Percentiles rank a stretch among this genome's conserved stretches.
Conservation (phyloP, 2,329 filamentous ascomycete species). For the Setomelanomma holmii region DNA sequence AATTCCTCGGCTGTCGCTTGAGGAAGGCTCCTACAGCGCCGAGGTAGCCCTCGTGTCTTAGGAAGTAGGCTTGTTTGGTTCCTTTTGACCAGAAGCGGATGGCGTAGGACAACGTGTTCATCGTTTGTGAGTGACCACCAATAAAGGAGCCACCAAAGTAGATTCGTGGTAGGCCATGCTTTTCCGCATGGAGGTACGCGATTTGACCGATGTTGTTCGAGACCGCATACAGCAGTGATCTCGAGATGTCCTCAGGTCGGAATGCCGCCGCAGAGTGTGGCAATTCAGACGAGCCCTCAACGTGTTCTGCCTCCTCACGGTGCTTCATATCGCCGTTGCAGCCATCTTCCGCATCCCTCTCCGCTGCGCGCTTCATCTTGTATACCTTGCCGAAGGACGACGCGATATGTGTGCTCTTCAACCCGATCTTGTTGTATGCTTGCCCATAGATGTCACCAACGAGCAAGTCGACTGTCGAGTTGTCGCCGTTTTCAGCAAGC, state of each 20-base stretch:
- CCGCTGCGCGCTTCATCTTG: conserved; percentile 85
- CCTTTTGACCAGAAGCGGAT: conserved; percentile 98
- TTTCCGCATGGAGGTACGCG: conserved; percentile 94
- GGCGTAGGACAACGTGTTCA: conserved; percentile 95
- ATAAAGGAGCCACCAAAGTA: conserved; percentile 99
- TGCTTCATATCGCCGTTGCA: conserved; percentile 59
- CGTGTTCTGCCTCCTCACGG: conserved; percentile 45
- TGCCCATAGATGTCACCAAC: conserved; percentile 98
- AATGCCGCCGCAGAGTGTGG: conserved; percentile 61
- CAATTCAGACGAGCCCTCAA: conserved; percentile 35
- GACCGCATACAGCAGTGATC: conserved; percentile 91
- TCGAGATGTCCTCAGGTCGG: conserved; percentile 81
- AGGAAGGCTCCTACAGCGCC: conserved; percentile 94
- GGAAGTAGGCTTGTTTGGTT: conserved; percentile 91
- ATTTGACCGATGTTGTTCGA: conserved; percentile 98
- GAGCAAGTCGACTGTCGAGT: conserved; percentile 91
- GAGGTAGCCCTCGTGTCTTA: conserved; percentile 94
- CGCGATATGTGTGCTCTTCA: conserved; percentile 95
- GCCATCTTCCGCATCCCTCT: conserved; percentile 76
- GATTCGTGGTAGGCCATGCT: conserved; percentile 88
- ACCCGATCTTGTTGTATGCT: conserved; percentile 93
- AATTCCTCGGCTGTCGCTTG: conserved; percentile 87
- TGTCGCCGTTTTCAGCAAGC: conserved; percentile 90
- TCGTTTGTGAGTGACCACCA: conserved; percentile 93
- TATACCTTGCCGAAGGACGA: conserved; percentile 98